Evolutionary conservation across 305 asterid species (phyloP), one percentile per base, ranked within the genome.

Genomic region (Fraxinus baroniana): DNA sequence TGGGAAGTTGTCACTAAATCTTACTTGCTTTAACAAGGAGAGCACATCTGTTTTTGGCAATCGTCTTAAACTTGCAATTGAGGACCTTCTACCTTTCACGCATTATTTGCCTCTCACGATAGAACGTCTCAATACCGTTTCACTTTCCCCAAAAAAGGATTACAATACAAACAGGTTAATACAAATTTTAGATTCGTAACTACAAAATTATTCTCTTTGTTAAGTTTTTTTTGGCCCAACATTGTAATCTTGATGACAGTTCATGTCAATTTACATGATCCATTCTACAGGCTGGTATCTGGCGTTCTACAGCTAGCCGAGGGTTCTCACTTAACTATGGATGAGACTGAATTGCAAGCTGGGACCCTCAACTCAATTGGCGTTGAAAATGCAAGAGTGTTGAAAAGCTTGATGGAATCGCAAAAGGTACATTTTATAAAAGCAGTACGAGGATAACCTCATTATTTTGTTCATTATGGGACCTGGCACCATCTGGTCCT

Each of bases 1-100:
- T 24, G 98, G 99, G 82, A 94, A 93, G 90, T 91, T 93, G 46
- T 91, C 98, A 70, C 86, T 96, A 66, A 96, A 94, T 83, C 95
- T 96, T 79, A 92, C 97, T 74, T 79, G 91, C 87, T 89, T 96
- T 28, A 88, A 84, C 92, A 87, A 89, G 77, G 97, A 94, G 85
- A 93, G 90, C 83, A 66, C 78, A 32, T 90, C 98, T 78, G 85
- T 91, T 62, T 94, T 92, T 74, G 93, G 92, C 82, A 86, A 87
- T 60, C 88, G 83, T 64, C 90, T 96, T 83, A 87, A 86, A 76
- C 88, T 77, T 79, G 89, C 94, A 33, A 82, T 94, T 60, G 82
- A 84, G 76, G 85, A 86, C 85, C 97, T 96, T 82, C 46, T 93
- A 74, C 99, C 98, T 49, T 93, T 88, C 88, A 86, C 98, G 2